Evolutionary conservation across 108 stramenopile genomes (phyloP).

Genomic region (Fragilariopsis cylindrus): DNA sequence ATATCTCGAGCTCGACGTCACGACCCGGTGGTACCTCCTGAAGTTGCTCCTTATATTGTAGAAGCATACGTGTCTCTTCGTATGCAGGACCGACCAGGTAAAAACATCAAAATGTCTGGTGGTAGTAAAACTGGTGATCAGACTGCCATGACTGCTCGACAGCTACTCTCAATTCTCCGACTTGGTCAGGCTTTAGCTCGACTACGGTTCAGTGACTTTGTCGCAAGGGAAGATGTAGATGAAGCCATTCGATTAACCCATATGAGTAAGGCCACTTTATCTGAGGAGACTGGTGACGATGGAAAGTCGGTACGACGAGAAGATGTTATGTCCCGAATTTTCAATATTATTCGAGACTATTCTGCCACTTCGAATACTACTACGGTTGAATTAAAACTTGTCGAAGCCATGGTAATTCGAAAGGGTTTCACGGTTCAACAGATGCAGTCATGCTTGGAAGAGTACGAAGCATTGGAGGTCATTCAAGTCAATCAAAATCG

Average conservation of each 20-base stretch:
- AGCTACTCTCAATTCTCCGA: slow-evolving; percentile 96
- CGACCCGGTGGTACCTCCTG: slow-evolving; percentile 90
- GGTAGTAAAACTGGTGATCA: slow-evolving; percentile 74
- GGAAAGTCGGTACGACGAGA: slow-evolving; percentile 33
- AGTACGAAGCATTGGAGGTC: slow-evolving; percentile 81
- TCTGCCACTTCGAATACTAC: slow-evolving; percentile 45
- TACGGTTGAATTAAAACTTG: slow-evolving; percentile 57
- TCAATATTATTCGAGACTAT: slow-evolving; percentile 77
- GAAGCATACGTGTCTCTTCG: slow-evolving; percentile 96
- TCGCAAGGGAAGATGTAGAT: slow-evolving; percentile 96
- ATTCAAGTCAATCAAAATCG: slow-evolving; percentile 71
- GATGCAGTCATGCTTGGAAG: slow-evolving; percentile 75
- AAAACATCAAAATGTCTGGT: background rate
- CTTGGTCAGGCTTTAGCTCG: slow-evolving; percentile 94
- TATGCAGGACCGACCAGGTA: slow-evolving; percentile 69
- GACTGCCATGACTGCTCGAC: slow-evolving; percentile 96
- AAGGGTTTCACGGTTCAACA: slow-evolving; percentile 90
- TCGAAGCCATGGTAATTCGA: slow-evolving; percentile 83
- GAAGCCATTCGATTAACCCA: slow-evolving; percentile 96
- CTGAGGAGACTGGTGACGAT: slow-evolving; percentile 33
- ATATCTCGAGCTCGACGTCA: slow-evolving; percentile 89
- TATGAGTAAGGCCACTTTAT: slow-evolving; percentile 84
- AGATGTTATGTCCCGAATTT: slow-evolving; percentile 80
- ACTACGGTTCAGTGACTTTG: slow-evolving; percentile 90
- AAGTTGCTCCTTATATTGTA: slow-evolving; percentile 93